A percentile compares a stretch with the other conserved stretches of the same genome.
phyloP scores from a whole-genome alignment of 1,139 yeast genomes.

The Kodamaea plutei region DNA sequence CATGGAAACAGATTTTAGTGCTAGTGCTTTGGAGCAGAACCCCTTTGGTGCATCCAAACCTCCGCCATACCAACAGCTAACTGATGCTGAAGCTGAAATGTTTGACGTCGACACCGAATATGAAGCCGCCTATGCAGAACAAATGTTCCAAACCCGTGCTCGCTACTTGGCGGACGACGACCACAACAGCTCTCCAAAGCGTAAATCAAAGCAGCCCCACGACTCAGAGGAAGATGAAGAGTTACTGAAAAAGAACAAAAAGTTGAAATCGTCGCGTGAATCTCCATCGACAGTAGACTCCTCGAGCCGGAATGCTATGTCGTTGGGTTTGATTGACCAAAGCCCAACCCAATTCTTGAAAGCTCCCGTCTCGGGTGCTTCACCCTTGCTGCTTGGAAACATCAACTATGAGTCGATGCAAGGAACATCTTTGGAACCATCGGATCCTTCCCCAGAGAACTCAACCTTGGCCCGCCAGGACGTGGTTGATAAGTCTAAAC shows the following conservation, averaged over 20 bases:
- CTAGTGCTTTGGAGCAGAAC: conserved; percentile 50
- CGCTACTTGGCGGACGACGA: conserved; percentile 51
- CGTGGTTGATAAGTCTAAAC: conserved; percentile 25
- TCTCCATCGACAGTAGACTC: background rate
- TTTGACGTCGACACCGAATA: conserved; percentile 69
- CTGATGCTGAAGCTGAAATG: conserved; percentile 32
- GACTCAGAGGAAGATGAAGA: conserved; percentile 13
- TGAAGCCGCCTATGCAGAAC: conserved; percentile 68
- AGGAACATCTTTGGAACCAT: conserved; percentile 1
- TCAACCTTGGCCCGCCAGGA: conserved; percentile 21
- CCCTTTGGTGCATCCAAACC: conserved; percentile 60
- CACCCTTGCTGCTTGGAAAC: background rate
- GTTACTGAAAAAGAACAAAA: conserved; percentile 6
- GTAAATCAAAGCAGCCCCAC: conserved; percentile 29
- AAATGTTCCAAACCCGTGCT: conserved; percentile 61
- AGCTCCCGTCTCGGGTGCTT: too few species aligned
- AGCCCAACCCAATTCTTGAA: background rate
- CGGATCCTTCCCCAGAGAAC: conserved; percentile 12
- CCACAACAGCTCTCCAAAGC: conserved; percentile 30
- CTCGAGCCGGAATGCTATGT: background rate
- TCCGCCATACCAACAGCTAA: conserved; percentile 45
- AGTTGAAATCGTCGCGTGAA: background rate
- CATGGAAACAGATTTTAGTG: conserved; percentile 63
- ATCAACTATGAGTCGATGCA: background rate
- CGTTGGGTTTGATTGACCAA: background rate